phyloP scores from a whole-genome alignment of 768 basidiomycete genomes.

The Serendipita vermifera region DNA sequence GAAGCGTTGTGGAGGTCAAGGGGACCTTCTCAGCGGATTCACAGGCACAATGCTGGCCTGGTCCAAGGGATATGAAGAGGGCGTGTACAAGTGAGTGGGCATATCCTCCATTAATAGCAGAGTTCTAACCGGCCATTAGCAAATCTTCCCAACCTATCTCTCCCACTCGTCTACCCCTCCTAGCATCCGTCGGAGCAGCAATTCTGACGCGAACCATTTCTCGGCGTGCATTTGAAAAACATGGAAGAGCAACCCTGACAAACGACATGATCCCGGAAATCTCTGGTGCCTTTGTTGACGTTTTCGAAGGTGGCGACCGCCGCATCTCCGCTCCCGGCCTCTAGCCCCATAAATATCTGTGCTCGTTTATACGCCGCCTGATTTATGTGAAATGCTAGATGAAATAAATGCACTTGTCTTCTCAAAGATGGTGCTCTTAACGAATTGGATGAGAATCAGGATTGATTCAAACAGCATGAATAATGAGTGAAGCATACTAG shows the following conservation, averaged over 20 bases:
- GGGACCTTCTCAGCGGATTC: slow-evolving; percentile 80
- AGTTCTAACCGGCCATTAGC: slow-evolving; percentile 1
- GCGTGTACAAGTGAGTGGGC: slow-evolving; percentile 55
- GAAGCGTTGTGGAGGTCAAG: slow-evolving; percentile 93
- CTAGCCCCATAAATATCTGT: no score
- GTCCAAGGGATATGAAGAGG: slow-evolving; percentile 86
- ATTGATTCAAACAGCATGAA: neutral
- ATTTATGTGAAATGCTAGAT: neutral
- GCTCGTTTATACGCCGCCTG: neutral
- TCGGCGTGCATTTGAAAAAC: slow-evolving; percentile 55
- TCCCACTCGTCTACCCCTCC: slow-evolving; percentile 56
- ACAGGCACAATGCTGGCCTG: slow-evolving; percentile 88
- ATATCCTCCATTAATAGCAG: neutral
- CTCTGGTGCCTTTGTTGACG: slow-evolving; percentile 55
- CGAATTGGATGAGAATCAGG: neutral
- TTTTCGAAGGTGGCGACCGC: slow-evolving; percentile 65
- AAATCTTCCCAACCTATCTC: slow-evolving; percentile 29
- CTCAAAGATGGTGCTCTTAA: neutral
- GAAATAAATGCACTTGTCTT: neutral
- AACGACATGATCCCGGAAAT: slow-evolving; percentile 39
- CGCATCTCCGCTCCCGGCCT: slow-evolving; percentile 18
- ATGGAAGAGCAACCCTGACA: slow-evolving; percentile 72
- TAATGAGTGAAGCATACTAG: neutral
- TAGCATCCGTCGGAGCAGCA: slow-evolving; percentile 77
- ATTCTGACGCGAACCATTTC: slow-evolving; percentile 82